These are phyloP conservation scores for Periglandula ipomoeae DNA, from an alignment of 2,329 filamentous ascomycete genomes.

Conservation along the genomic window DNA sequence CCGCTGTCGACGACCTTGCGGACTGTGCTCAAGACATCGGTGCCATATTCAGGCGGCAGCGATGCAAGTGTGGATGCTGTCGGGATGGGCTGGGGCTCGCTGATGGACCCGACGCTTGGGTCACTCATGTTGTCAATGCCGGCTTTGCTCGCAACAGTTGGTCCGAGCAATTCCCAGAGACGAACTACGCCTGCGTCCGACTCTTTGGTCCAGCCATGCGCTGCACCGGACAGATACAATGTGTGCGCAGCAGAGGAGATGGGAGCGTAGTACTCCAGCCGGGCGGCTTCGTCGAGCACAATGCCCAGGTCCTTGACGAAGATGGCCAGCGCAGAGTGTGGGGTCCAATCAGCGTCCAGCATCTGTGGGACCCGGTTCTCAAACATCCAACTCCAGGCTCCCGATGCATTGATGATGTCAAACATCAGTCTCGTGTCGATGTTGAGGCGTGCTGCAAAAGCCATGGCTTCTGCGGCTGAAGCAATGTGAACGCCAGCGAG, in stretches of 20 bases:
- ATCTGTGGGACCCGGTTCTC: slow-evolving; percentile 26
- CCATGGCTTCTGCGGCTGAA: slow-evolving; percentile 45
- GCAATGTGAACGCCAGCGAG: slow-evolving; percentile 50
- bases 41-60: slow-evolving; percentile 14
- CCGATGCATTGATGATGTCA: slow-evolving; percentile 34
- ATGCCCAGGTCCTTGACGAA: slow-evolving; percentile 26
- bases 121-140: neutral
- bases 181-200: slow-evolving; percentile 25
- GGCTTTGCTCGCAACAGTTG: slow-evolving; percentile 12
- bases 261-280: slow-evolving; percentile 17
- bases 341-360: slow-evolving; percentile 25
- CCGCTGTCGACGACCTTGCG: slow-evolving; percentile 11
- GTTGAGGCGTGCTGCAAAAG: slow-evolving; percentile 42
- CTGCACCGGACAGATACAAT: slow-evolving; percentile 22
- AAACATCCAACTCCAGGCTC: slow-evolving; percentile 28
- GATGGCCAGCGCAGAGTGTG: slow-evolving; percentile 25
- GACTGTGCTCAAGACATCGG: slow-evolving; percentile 14
- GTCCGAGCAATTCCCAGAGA: slow-evolving; percentile 27
- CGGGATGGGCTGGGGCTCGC: slow-evolving; percentile 7
- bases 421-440: slow-evolving; percentile 39
- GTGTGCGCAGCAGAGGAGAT: slow-evolving; percentile 22
- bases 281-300: slow-evolving; percentile 22
- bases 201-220: slow-evolving; percentile 23
- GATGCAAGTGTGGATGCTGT: slow-evolving; percentile 14
- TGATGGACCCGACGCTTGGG: neutral